Percentiles rank a stretch among this genome's conserved stretches.
Conservation (phyloP, 2,329 filamentous ascomycete species). For the Gyromitra esculenta region DNA sequence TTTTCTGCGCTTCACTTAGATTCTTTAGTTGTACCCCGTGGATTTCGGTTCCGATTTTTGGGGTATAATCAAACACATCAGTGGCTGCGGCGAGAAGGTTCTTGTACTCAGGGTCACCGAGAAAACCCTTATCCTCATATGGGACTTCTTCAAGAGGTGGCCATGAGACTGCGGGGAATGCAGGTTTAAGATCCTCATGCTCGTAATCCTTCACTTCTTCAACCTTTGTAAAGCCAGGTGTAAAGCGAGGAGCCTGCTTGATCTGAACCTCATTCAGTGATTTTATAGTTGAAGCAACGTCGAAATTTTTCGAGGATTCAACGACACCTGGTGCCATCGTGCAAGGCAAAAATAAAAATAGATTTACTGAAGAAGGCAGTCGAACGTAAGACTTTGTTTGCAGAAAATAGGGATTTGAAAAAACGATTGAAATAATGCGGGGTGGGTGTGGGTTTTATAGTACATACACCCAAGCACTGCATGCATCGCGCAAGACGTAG, state of each 20-base stretch:
- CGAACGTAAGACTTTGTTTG: not conserved
- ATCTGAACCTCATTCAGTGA: constrained; percentile 8
- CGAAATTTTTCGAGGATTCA: constrained; percentile 11
- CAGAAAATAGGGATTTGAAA: not conserved
- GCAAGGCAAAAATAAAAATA: constrained; percentile 3
- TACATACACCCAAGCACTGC: not conserved
- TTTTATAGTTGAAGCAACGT: not conserved
- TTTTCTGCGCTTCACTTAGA: constrained; percentile 66
- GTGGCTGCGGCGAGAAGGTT: constrained; percentile 66
- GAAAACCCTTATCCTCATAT: constrained; percentile 67
- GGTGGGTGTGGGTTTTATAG: constrained; percentile 23
- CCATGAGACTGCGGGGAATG: constrained; percentile 67
- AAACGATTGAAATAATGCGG: not conserved
- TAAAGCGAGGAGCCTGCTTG: constrained; percentile 36
- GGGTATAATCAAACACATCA: constrained; percentile 68
- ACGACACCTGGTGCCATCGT: constrained; percentile 40
- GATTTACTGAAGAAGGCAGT: not conserved
- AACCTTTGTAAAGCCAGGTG: constrained; percentile 64
- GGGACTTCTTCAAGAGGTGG: constrained; percentile 63
- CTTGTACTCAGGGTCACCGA: constrained; percentile 67
- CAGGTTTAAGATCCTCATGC: constrained; percentile 66
- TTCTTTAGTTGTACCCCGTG: constrained; percentile 65
- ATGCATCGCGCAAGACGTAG: constrained; percentile 15
- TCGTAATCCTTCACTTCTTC: constrained; percentile 65
- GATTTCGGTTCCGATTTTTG: constrained; percentile 68